These are phyloP conservation scores for Fusarium avenaceum DNA, from an alignment of 2,329 filamentous ascomycete species.

Conservation along the genomic window DNA sequence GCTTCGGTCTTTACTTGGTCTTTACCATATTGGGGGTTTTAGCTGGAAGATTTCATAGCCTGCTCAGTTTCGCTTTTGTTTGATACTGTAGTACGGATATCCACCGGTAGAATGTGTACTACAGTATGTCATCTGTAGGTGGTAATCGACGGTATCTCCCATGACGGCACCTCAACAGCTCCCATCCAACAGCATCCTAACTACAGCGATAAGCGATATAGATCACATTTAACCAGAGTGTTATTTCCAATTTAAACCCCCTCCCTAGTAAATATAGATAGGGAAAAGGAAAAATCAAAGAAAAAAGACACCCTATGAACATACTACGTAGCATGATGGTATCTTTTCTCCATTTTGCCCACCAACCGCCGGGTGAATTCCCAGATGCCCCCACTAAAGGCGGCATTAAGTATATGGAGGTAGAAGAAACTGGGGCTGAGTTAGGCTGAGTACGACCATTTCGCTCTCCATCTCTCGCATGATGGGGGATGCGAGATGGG, in stretches of 20 bases:
- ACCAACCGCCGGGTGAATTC: constrained; percentile 49
- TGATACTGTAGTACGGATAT: background rate
- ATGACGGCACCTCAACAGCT: constrained; percentile 7
- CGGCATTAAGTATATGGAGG: constrained; percentile 35
- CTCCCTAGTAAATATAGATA: background rate
- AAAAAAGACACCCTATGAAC: background rate
- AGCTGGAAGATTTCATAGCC: constrained; percentile 13
- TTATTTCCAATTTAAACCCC: background rate
- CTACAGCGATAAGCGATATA: constrained; percentile 28
- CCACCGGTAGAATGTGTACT: background rate
- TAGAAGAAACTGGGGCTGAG: constrained; percentile 12
- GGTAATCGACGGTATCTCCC: constrained; percentile 1
- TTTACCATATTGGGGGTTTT: constrained; percentile 1
- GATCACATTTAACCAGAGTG: constrained; percentile 24
- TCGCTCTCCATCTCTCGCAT: constrained; percentile 21
- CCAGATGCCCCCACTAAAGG: constrained; percentile 41
- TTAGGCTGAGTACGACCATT: background rate
- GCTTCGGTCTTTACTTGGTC: constrained; percentile 7
- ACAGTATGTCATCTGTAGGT: background rate
- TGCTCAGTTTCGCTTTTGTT: background rate
- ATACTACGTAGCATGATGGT: constrained; percentile 4
- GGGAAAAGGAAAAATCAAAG: background rate
- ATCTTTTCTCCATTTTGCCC: constrained; percentile 12
- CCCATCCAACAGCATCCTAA: background rate
- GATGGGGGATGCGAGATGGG: constrained; percentile 1